phyloP scores from a whole-genome alignment of 495 filamentous ascomycete genomes.

The Penicillium verhagenii region DNA sequence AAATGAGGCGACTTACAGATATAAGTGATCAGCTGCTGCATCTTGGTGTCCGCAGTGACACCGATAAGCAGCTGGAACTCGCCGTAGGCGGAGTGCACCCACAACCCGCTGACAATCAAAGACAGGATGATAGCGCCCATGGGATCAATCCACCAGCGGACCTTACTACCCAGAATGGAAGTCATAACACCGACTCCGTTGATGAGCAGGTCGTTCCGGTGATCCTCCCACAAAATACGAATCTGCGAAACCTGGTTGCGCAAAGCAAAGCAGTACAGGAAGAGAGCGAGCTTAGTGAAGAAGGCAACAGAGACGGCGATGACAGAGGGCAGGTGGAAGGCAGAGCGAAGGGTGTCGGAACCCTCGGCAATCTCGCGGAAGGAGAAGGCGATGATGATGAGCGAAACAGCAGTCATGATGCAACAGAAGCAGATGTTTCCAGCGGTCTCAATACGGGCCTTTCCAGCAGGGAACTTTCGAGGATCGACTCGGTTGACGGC shows the following conservation, averaged over 20 bases:
- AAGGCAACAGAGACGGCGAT: conserved; percentile 88
- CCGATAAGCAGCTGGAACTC: conserved; percentile 93
- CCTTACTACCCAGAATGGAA: conserved; percentile 78
- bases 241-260: conserved; percentile 88
- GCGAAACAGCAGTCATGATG: conserved; percentile 88
- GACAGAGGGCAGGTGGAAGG: conserved; percentile 81
- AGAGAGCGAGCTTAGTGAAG: conserved; percentile 75
- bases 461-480: conserved; percentile 88
- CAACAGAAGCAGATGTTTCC: conserved; percentile 98
- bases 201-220: conserved; percentile 85
- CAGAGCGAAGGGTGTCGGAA: conserved; percentile 42
- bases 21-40: conserved; percentile 94
- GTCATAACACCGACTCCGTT: conserved; percentile 92
- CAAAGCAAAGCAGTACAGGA: conserved; percentile 89
- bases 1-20: conserved; percentile 60
- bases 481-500: conserved; percentile 87
- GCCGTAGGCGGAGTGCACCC: conserved; percentile 79
- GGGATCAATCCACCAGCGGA: conserved; percentile 94
- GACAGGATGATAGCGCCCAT: conserved; percentile 87
- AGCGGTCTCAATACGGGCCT: conserved; percentile 91
- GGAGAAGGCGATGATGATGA: conserved; percentile 88
- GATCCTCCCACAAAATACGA: conserved; percentile 88
- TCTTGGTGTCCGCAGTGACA: conserved; percentile 78
- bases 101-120: conserved; percentile 69
- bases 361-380: conserved; percentile 60